These are phyloP conservation scores for Fusarium continuum DNA, from an alignment of 2,329 filamentous ascomycete species.

Conservation along the genomic window DNA sequence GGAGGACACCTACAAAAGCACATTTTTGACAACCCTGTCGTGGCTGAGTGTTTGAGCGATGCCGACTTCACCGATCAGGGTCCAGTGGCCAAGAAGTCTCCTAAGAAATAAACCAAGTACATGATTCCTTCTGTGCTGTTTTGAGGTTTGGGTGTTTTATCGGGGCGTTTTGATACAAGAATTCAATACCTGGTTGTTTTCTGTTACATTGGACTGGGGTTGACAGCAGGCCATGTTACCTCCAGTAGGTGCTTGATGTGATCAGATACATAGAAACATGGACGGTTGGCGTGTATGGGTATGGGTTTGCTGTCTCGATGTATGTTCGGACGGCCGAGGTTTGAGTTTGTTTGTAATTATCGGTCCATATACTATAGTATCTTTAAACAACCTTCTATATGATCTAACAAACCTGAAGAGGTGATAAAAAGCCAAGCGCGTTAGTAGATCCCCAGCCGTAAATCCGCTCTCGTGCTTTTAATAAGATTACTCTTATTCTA, in stretches of 20 bases:
- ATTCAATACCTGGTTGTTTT: constrained; percentile 13
- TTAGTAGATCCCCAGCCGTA: no score
- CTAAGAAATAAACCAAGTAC: constrained; percentile 10
- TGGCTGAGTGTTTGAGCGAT: constrained; percentile 51
- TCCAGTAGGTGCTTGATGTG: not conserved
- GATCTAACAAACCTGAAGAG: no score
- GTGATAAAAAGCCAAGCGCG: no score
- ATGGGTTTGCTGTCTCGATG: not conserved
- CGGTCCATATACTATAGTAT: not conserved
- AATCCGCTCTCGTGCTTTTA: no score
- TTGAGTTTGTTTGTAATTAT: not conserved
- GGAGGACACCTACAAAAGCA: constrained; percentile 55
- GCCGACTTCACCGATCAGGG: constrained; percentile 46
- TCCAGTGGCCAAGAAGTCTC: constrained; percentile 13
- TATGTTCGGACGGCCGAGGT: not conserved
- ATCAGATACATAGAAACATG: not conserved
- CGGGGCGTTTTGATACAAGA: constrained; percentile 23
- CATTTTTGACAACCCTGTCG: constrained; percentile 51
- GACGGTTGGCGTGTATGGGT: not conserved
- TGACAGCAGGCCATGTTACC: not conserved
- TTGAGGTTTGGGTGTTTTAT: constrained; percentile 1
- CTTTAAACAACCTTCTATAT: not conserved
- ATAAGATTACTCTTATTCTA: no score
- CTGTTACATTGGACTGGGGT: not conserved
- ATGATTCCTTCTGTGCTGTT: not conserved